phyloP scores from a whole-genome alignment of 106 monocot species.

The Phalaenopsis aphrodite region DNA sequence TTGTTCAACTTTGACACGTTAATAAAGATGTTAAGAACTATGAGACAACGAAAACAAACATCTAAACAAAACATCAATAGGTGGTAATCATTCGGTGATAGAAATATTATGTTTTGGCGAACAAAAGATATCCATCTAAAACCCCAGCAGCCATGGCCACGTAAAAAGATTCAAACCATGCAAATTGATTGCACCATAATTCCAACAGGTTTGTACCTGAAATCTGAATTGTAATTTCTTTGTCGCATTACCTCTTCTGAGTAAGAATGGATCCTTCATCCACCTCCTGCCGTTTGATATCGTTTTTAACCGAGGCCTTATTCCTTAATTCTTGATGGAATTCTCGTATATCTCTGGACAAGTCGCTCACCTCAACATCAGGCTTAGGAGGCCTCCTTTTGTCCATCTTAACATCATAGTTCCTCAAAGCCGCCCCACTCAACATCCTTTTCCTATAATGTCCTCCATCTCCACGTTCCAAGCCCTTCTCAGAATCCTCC shows the following conservation, averaged over 20 bases:
- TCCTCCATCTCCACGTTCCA: conserved; percentile 7
- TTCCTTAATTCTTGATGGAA: conserved; percentile 44
- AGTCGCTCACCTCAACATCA: conserved; percentile 20
- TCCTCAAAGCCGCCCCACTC: conserved; percentile 59
- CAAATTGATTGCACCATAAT: background rate
- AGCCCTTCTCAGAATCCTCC: conserved; percentile 20
- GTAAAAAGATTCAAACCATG: background rate
- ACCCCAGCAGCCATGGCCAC: background rate
- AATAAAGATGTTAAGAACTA: background rate
- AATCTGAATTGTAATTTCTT: background rate
- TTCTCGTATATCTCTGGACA: conserved; percentile 23
- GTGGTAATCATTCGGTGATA: background rate
- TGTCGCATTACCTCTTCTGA: conserved; percentile 43
- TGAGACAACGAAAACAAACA: background rate
- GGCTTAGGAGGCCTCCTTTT: conserved; percentile 29
- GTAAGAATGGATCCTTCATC: conserved; percentile 49
- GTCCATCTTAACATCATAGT: conserved; percentile 51
- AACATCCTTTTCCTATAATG: conserved; percentile 32
- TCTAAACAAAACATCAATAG: background rate
- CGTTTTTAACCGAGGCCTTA: conserved; percentile 14
- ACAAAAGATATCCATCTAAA: background rate
- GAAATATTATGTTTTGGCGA: background rate
- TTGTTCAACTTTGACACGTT: no score
- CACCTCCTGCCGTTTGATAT: conserved; percentile 7
- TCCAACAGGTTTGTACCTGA: background rate